Conservation (phyloP, 164 flowering plant species). For the Brasenia schreberi region DNA sequence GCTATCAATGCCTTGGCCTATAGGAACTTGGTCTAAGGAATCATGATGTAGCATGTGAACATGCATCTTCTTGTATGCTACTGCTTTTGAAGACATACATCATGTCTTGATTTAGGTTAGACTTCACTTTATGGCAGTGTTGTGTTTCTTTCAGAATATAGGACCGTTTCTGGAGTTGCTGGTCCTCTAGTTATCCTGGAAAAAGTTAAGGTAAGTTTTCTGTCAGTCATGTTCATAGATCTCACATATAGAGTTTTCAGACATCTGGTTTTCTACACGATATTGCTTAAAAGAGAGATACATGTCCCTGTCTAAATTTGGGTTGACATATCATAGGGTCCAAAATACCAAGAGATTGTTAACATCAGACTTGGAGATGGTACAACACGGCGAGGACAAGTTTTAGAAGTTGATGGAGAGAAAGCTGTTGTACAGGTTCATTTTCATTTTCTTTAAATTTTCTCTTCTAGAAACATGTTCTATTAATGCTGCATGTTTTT, state of each 20-base stretch:
- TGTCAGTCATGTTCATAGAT: neutral
- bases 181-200: slow-evolving; percentile 98
- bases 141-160: slow-evolving; percentile 52
- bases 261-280: neutral
- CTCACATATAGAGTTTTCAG: neutral
- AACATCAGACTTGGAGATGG: slow-evolving; percentile 96
- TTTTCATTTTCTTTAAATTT: too few relatives aligned
- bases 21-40: too few relatives aligned
- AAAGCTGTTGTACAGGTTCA: slow-evolving; percentile 87
- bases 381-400: slow-evolving; percentile 88
- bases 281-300: neutral
- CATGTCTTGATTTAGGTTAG: too few relatives aligned
- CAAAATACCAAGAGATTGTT: slow-evolving; percentile 93
- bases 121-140: neutral
- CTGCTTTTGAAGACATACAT: too few relatives aligned
- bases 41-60: too few relatives aligned
- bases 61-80: too few relatives aligned
- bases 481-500: too few relatives aligned
- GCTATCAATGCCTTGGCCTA: too few relatives aligned
- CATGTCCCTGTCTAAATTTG: neutral
- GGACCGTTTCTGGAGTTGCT: slow-evolving; percentile 97
- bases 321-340: slow-evolving; percentile 40
- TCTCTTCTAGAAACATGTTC: too few relatives aligned
- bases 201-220: slow-evolving; percentile 69
- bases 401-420: slow-evolving; percentile 97